Conservation (phyloP, 257 asterid genomes). For the Solanum peruvianum region DNA sequence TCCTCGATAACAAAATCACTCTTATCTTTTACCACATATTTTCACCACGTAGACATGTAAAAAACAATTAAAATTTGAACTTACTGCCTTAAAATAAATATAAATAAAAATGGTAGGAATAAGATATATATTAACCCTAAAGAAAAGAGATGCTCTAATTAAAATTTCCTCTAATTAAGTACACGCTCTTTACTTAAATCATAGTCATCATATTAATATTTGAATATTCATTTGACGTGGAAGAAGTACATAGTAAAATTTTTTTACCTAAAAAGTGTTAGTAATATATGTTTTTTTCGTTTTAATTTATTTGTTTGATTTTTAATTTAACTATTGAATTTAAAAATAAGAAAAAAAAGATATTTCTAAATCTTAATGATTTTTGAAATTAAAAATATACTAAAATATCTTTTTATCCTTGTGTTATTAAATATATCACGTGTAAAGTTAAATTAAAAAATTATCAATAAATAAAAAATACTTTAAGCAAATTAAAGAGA, state of each 20-base stretch:
- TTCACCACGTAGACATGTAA: conserved; percentile 11
- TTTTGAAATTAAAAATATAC: no score
- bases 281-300: neutral
- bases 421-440: neutral
- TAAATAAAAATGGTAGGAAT: neutral
- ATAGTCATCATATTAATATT: neutral
- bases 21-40: neutral
- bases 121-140: neutral
- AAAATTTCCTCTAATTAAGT: conserved; percentile 21
- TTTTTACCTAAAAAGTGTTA: neutral
- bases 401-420: no score
- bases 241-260: neutral
- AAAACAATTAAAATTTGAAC: neutral
- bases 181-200: conserved; percentile 17
- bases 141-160: conserved; percentile 12
- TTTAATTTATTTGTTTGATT: neutral
- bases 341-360: no score
- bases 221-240: neutral
- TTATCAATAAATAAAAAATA: no score
- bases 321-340: no score
- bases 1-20: conserved; percentile 50
- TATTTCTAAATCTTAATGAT: no score
- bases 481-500: neutral
- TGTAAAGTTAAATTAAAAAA: neutral
- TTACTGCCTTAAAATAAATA: neutral